Conservation (phyloP, 306 rosid genomes). For the Aeschynomene evenia region DNA sequence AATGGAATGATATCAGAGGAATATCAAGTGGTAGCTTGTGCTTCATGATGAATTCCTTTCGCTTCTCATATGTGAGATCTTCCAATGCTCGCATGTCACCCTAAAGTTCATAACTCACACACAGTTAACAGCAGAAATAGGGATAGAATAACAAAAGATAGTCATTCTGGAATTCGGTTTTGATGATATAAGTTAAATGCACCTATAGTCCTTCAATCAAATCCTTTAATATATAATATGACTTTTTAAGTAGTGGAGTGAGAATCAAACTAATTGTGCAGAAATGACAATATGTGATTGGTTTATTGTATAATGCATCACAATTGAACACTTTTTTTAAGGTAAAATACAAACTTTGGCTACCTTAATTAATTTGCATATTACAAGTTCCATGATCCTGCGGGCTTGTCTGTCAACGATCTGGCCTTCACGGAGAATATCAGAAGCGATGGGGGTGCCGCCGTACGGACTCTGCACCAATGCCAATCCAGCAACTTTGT, state of each 20-base stretch:
- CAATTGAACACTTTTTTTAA: background rate
- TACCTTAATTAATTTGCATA: constrained; percentile 85
- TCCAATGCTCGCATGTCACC: constrained; percentile 80
- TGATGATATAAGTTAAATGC: background rate
- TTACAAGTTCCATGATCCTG: constrained; percentile 72
- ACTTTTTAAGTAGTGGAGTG: no score
- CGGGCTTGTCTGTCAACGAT: constrained; percentile 74
- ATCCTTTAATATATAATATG: no score
- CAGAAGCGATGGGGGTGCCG: constrained; percentile 86
- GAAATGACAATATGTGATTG: background rate
- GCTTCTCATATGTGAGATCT: constrained; percentile 79
- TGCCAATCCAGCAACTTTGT: constrained; percentile 86
- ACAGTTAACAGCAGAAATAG: background rate
- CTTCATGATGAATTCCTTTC: constrained; percentile 69
- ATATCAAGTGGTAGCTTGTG: constrained; percentile 63
- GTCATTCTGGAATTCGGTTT: background rate
- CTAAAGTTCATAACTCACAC: constrained; percentile 26
- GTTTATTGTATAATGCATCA: no score
- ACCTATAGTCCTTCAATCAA: no score
- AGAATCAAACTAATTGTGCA: background rate
- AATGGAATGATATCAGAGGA: constrained; percentile 69
- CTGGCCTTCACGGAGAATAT: constrained; percentile 76
- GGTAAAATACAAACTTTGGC: background rate
- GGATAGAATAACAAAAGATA: background rate
- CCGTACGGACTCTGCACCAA: constrained; percentile 81